Evolutionary conservation across 768 basidiomycete species (phyloP).

Genomic region (Leccinum longicurvipes): DNA sequence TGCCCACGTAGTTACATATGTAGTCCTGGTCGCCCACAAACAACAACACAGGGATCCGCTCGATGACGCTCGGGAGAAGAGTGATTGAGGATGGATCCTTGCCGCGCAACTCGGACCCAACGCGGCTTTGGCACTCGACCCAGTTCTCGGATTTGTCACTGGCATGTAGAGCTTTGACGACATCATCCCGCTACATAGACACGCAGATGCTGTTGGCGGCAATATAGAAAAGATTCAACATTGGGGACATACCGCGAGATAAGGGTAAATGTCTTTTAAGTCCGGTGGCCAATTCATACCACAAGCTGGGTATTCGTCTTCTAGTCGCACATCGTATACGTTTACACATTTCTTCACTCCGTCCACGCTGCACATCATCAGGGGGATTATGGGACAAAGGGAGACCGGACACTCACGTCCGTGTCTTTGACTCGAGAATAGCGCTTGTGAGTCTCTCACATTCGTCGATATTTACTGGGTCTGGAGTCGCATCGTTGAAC

Average conservation of each 20-base stretch:
- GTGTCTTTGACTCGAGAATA: constrained; percentile 31
- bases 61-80: constrained; percentile 74
- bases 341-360: constrained; percentile 81
- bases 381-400: not conserved
- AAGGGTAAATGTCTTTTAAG: constrained; percentile 67
- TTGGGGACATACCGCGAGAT: constrained; percentile 65
- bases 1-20: constrained; percentile 93
- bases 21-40: constrained; percentile 96
- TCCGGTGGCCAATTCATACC: constrained; percentile 99
- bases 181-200: constrained; percentile 64
- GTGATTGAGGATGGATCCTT: constrained; percentile 61
- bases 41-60: constrained; percentile 79
- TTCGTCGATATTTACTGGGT: constrained; percentile 50
- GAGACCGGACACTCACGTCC: constrained; percentile 18
- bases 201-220: not conserved
- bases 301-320: constrained; percentile 82
- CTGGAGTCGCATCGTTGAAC: constrained; percentile 40
- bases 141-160: constrained; percentile 70
- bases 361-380: constrained; percentile 48
- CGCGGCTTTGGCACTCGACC: constrained; percentile 77
- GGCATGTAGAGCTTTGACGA: constrained; percentile 82
- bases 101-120: constrained; percentile 61
- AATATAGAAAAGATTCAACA: not conserved
- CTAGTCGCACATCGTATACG: constrained; percentile 91
- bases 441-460: constrained; percentile 61